phyloP scores from a whole-genome alignment of 176 grass and related monocot genomes.

The Aegilops speltoides region DNA sequence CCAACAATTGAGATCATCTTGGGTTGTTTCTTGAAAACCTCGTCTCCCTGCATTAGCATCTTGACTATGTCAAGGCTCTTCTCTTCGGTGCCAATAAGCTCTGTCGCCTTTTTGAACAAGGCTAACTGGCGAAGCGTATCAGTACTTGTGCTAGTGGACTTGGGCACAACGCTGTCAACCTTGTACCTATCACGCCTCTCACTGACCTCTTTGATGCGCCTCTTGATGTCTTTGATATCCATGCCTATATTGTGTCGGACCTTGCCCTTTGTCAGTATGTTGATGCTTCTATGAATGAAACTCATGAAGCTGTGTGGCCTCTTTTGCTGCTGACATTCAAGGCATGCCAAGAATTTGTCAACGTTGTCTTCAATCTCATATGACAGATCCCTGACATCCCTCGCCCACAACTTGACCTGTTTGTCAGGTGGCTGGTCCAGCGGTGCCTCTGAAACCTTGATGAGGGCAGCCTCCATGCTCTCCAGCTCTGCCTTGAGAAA shows the following conservation, averaged over 20 bases:
- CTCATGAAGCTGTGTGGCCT: background rate
- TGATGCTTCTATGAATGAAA: background rate
- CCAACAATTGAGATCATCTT: background rate
- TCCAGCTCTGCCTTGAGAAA: constrained; percentile 4
- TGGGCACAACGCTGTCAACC: background rate
- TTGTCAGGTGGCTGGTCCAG: background rate
- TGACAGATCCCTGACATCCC: background rate
- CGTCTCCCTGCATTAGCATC: background rate
- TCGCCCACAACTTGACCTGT: background rate
- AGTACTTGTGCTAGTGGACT: background rate
- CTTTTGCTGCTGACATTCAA: rapidly evolving
- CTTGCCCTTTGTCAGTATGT: background rate
- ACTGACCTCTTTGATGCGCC: background rate
- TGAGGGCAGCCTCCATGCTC: constrained; percentile 13
- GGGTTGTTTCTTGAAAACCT: rapidly evolving
- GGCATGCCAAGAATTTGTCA: background rate
- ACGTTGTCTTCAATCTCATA: constrained; percentile 12
- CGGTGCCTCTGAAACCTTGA: background rate
- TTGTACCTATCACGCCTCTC: background rate
- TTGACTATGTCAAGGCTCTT: background rate
- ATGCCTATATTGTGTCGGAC: background rate
- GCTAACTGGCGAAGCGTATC: background rate
- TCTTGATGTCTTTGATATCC: background rate
- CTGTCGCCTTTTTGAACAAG: background rate
- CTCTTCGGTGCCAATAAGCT: background rate